phyloP scores from a whole-genome alignment of 371 early-diverging fungal species.

The Mucor indicus region DNA sequence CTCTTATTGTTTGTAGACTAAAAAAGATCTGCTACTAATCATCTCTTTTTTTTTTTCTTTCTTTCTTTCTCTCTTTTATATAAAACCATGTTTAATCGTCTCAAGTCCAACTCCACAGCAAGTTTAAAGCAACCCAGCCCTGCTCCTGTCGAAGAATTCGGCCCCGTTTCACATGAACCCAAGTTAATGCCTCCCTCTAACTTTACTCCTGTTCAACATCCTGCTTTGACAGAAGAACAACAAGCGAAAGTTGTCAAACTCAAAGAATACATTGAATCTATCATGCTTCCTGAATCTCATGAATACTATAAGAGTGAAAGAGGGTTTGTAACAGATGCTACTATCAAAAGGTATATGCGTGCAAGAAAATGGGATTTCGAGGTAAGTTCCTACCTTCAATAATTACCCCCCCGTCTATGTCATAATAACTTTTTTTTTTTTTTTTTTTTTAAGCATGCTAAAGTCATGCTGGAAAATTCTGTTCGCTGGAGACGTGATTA shows the following conservation, averaged over 20 bases:
- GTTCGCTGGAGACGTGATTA: constrained; percentile 77
- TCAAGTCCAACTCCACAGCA: constrained; percentile 21
- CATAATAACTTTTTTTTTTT: too few relatives aligned
- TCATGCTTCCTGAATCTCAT: constrained; percentile 49
- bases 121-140: constrained; percentile 11
- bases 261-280: constrained; percentile 45
- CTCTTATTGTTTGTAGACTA: too few relatives aligned
- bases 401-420: too few relatives aligned
- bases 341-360: constrained; percentile 71
- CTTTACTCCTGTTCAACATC: constrained; percentile 19
- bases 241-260: constrained; percentile 40
- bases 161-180: constrained; percentile 36
- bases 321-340: constrained; percentile 54
- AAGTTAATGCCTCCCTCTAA: constrained; percentile 29
- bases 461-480: constrained; percentile 63
- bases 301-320: constrained; percentile 48
- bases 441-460: constrained; percentile 47
- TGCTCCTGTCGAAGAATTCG: constrained; percentile 14
- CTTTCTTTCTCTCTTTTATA: background rate
- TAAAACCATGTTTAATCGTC: constrained; percentile 15
- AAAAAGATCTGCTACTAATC: too few relatives aligned
- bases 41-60: background rate
- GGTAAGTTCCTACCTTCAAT: too few relatives aligned
- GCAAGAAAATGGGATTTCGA: constrained; percentile 73
- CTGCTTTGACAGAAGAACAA: constrained; percentile 45